Base-by-base conservation (phyloP, 2,329 filamentous ascomycete species). In the Xylariaceae sp. region DNA sequence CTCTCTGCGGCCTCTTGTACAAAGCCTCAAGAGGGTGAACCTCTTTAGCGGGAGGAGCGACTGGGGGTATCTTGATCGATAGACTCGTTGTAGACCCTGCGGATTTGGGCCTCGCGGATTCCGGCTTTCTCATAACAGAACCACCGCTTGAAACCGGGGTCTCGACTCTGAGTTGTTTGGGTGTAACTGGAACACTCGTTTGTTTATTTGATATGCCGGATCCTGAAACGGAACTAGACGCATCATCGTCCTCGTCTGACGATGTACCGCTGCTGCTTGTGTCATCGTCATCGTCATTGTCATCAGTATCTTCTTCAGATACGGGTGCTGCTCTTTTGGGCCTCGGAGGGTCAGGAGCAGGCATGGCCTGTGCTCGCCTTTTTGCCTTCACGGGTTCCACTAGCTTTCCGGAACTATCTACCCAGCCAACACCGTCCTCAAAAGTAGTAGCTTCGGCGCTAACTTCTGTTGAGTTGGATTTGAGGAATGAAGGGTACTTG, bases 11-110 rank as follows among this genome's bases (percentile, higher is more conserved):
- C 4, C 83, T 83, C 73, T 96, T 97, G 78, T 95, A 99, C 2
- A 97, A 80, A 0, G 90, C 90, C 74, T 97, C 92, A 1, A 97
- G 79, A 0, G 94, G 92, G 62, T 97, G 92, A 0, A 96, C 75
- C 58, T 80, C 75, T 47, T 70, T 60, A 2, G 68, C 57, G n/a
- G 71, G 68, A 0, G 79, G 74, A 5, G 75, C 75, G 50, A 70
- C 57, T 18, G 76, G 72, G 15, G 78, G 78, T 52, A 82, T 80
- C 62, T 77, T 78, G 68, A 85, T 81, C 22, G 75, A 78, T 41
- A 85, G 69, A 62, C 72, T 76, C 55, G 71, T 74, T 32, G 73
- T 66, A 10, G 79, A 80, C 44, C 75, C 69, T 3, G 80, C 77
- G 1, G 80, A 82, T 57, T 74, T 75, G 21, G 78, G 77, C 26